Evolutionary conservation across 2,329 filamentous ascomycete genomes (phyloP), one percentile per base, ranked within the genome.

Genomic region (Massarina eburnea): DNA sequence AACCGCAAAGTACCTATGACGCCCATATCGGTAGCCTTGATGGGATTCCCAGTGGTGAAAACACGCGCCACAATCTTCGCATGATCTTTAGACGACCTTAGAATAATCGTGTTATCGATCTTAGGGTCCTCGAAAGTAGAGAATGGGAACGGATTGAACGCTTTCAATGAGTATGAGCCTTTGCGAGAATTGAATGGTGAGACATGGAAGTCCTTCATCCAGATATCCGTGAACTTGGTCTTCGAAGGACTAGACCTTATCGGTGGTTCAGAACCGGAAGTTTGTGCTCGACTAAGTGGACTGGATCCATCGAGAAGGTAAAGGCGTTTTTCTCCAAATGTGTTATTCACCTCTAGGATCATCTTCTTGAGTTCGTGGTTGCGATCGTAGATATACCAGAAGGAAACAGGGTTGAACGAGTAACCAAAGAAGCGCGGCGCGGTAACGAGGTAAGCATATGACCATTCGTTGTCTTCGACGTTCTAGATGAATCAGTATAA

Each of bases 321-420:
- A 66, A 85, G 79, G 8, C 84, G 79, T 40, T 84, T 76, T 66
- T 91, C 87, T 39, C 81, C 85, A 59, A 89, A 90, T 0, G 85
- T 88, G 57, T 90, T 90, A 67, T 88, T 89, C 36, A 90, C 84
- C 64, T 91, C 87, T 1, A 88, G 62, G 1, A 91, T 76, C 69
- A 89, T 82, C 44, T 82, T 83, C 19, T 75, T 78, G 12, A 91
- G 73, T 5, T 76, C 67, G 46, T 78, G 78, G 8, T 80, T 67
- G 0, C 68, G 54, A 10, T 82, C 79, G 62, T 91, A 91, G 2
- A 91, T 76, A 54, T 90, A 89, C 85, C 87, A 91, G 58, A 91
- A 88, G 0, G 86, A 90, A 2, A 87, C 84, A 0, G 86, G 86
- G 56, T 89, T 91, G 69, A 88, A 89, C 18, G 81, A 80, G 60